Percentiles rank a stretch among this genome's conserved stretches.
These are phyloP conservation scores for Teratosphaeria destructans DNA, from an alignment of 2,329 filamentous ascomycete genomes.

Conservation along the genomic window DNA sequence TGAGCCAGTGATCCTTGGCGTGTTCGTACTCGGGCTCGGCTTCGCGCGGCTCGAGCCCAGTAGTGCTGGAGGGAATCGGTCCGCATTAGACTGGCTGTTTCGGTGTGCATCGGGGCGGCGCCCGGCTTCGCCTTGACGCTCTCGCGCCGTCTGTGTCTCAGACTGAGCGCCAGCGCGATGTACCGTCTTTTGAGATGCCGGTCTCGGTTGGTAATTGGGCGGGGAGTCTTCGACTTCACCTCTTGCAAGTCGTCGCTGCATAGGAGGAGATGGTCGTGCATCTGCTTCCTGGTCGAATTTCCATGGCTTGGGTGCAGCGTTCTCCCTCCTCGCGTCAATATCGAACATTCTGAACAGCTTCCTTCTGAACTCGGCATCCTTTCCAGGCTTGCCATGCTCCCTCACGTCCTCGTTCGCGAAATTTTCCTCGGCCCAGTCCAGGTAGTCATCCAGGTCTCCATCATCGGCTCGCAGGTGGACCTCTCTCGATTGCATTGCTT, in stretches of 20 bases:
- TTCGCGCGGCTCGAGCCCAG: background rate
- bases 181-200: slow-evolving; percentile 28
- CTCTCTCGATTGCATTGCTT: slow-evolving; percentile 36
- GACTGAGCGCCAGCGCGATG: background rate
- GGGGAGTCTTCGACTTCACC: slow-evolving; percentile 7
- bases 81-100: slow-evolving; percentile 17
- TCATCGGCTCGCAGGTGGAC: slow-evolving; percentile 54
- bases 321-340: background rate
- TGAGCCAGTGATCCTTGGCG: background rate
- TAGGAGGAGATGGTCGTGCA: background rate
- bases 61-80: background rate
- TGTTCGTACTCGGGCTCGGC: background rate
- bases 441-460: slow-evolving; percentile 59
- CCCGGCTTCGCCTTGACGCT: background rate
- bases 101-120: slow-evolving; percentile 15
- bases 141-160: background rate
- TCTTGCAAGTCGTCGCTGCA: background rate
- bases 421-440: slow-evolving; percentile 67
- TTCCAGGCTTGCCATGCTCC: slow-evolving; percentile 21
- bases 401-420: slow-evolving; percentile 43
- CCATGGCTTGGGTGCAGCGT: background rate
- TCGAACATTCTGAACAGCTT: slow-evolving; percentile 36
- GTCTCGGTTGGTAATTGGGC: background rate
- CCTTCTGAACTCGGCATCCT: slow-evolving; percentile 30
- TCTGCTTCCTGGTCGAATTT: background rate